Evolutionary conservation across 345 rosid genomes (phyloP).

Genomic region (Salix koriyanagi): DNA sequence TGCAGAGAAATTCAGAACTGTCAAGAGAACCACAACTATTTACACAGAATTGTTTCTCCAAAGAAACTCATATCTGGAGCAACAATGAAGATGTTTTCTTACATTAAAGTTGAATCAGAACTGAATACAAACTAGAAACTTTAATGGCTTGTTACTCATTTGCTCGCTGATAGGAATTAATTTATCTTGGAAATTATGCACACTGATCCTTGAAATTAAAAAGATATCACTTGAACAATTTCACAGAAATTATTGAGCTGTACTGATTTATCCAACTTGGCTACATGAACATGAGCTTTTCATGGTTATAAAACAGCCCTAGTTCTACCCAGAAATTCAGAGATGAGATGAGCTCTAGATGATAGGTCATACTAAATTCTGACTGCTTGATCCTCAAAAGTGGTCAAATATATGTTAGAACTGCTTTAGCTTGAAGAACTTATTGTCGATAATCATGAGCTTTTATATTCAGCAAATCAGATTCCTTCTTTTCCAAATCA

Average conservation of each 20-base stretch:
- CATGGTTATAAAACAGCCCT: not conserved
- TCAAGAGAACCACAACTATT: not conserved
- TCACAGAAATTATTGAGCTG: not conserved
- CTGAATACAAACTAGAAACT: not conserved
- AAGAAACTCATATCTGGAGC: not conserved
- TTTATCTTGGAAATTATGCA: not conserved
- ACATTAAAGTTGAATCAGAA: not conserved
- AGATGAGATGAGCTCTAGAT: not conserved
- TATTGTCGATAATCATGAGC: not conserved
- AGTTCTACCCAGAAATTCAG: not conserved
- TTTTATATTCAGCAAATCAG: not conserved
- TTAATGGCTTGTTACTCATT: not conserved
- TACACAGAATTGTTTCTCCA: not conserved
- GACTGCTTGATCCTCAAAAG: not conserved
- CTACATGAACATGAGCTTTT: not conserved
- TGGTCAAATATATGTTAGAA: not conserved
- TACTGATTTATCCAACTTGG: not conserved
- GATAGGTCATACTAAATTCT: not conserved
- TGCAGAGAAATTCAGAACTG: not conserved
- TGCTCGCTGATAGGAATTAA: not conserved
- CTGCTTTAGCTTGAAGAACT: not conserved
- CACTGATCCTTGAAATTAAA: not conserved
- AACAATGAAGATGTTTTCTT: not conserved
- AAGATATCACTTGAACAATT: not conserved
- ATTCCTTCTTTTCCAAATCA: not conserved